Evolutionary conservation across 2,329 filamentous ascomycete genomes (phyloP).

Genomic region (Fusarium pilosicola): DNA sequence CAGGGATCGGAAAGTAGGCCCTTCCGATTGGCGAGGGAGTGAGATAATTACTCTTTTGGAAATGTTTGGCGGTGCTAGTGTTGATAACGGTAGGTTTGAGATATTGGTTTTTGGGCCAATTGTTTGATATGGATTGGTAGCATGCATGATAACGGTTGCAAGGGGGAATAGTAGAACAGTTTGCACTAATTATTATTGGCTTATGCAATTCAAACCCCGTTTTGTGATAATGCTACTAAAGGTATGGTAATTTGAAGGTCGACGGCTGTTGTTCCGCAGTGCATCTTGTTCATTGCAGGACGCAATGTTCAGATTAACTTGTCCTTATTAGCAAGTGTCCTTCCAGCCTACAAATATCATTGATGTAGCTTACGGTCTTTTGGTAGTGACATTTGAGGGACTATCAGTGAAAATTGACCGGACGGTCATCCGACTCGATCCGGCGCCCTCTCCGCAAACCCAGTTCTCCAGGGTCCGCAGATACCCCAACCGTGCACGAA

Average conservation of each 20-base stretch:
- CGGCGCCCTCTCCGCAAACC: not conserved
- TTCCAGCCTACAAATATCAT: too few relatives aligned
- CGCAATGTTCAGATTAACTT: too few relatives aligned
- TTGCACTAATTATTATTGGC: not conserved
- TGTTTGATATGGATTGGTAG: not conserved
- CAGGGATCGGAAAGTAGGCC: slow-evolving; percentile 21
- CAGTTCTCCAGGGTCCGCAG: not conserved
- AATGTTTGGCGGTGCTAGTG: not conserved
- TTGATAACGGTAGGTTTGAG: not conserved
- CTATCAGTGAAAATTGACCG: too few relatives aligned
- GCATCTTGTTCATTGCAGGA: not conserved
- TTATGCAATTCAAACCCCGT: too few relatives aligned
- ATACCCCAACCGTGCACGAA: not conserved
- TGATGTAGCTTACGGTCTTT: too few relatives aligned
- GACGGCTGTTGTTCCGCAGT: not conserved
- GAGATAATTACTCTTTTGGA: slow-evolving; percentile 18
- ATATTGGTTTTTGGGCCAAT: not conserved
- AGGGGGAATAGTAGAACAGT: accelerated
- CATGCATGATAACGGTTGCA: not conserved
- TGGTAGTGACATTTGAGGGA: too few relatives aligned
- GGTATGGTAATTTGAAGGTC: too few relatives aligned
- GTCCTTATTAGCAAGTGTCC: too few relatives aligned
- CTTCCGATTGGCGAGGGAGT: slow-evolving; percentile 12
- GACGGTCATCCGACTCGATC: not conserved
- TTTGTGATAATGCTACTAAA: not conserved